These are phyloP conservation scores for Aspergillus ellipticus DNA, from an alignment of 495 filamentous ascomycete genomes.

Conservation along the genomic window DNA sequence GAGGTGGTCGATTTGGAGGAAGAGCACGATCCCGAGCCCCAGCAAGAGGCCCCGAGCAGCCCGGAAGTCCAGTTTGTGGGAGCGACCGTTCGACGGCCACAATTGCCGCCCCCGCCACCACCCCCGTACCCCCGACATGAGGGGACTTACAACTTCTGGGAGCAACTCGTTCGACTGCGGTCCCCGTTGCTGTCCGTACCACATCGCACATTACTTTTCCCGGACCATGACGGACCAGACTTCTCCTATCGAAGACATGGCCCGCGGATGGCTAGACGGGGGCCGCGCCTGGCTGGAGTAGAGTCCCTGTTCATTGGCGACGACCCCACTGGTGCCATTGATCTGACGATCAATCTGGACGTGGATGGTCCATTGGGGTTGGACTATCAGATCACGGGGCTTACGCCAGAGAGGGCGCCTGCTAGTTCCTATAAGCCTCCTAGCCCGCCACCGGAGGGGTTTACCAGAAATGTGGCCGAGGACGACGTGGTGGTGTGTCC, in stretches of 20 bases:
- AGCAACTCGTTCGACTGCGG: no score
- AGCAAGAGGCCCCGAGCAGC: constrained; percentile 26
- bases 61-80: constrained; percentile 41
- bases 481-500: constrained; percentile 67
- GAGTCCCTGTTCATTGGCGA: constrained; percentile 22
- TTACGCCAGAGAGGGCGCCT: constrained; percentile 26
- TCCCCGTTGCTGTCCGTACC: no score
- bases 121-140: background rate
- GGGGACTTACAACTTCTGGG: no score
- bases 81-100: constrained; percentile 19
- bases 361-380: constrained; percentile 11
- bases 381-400: constrained; percentile 21
- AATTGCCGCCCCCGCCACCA: constrained; percentile 4
- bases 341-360: constrained; percentile 27
- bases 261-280: background rate
- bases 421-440: constrained; percentile 57
- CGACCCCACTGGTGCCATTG: constrained; percentile 10
- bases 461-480: constrained; percentile 60
- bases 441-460: constrained; percentile 54
- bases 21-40: constrained; percentile 8
- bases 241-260: background rate
- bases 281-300: constrained; percentile 10
- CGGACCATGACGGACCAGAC: background rate
- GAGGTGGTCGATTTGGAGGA: constrained; percentile 37
- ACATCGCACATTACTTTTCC: background rate